These are phyloP conservation scores for Fusarium buxicola DNA, from an alignment of 2,329 filamentous ascomycete genomes.

Conservation along the genomic window DNA sequence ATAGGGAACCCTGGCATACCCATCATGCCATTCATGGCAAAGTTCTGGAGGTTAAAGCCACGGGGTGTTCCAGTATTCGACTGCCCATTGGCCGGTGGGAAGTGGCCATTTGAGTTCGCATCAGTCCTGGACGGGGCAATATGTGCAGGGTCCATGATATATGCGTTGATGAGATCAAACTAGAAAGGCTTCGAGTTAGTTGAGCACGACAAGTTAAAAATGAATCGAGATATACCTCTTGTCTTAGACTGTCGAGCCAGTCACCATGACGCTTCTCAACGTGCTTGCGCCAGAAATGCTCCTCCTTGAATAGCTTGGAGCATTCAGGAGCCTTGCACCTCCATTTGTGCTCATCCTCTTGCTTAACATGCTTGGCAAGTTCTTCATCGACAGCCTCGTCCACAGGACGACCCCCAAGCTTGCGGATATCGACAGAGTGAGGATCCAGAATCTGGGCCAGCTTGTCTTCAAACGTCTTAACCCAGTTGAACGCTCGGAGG, in stretches of 20 bases:
- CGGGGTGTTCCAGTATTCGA: slow-evolving; percentile 85
- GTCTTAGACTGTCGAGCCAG: slow-evolving; percentile 83
- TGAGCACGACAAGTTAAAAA: neutral
- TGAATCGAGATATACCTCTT: slow-evolving; percentile 75
- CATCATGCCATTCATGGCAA: slow-evolving; percentile 70
- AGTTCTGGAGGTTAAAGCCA: slow-evolving; percentile 87
- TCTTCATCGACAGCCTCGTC: slow-evolving; percentile 92
- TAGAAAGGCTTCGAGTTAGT: slow-evolving; percentile 52
- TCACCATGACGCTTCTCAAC: slow-evolving; percentile 95
- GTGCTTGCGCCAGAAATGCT: slow-evolving; percentile 98
- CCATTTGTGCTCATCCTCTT: slow-evolving; percentile 97
- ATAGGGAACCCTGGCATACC: slow-evolving; percentile 70
- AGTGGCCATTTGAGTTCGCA: slow-evolving; percentile 95
- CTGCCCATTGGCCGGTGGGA: slow-evolving; percentile 83
- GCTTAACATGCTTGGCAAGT: slow-evolving; percentile 87
- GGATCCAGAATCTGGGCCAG: slow-evolving; percentile 92
- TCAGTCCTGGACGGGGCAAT: slow-evolving; percentile 94
- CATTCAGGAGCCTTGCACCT: slow-evolving; percentile 97
- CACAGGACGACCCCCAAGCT: slow-evolving; percentile 87
- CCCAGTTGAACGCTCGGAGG: slow-evolving; percentile 97
- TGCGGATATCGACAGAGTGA: slow-evolving; percentile 85
- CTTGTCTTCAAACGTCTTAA: slow-evolving; percentile 98
- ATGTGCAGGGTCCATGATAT: slow-evolving; percentile 93
- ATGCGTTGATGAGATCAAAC: slow-evolving; percentile 92
- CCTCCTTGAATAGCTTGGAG: slow-evolving; percentile 96